A percentile compares a stretch with the other conserved stretches of the same genome.
phyloP scores from a whole-genome alignment of 352 stramenopile species.

The Aphanomyces astaci region DNA sequence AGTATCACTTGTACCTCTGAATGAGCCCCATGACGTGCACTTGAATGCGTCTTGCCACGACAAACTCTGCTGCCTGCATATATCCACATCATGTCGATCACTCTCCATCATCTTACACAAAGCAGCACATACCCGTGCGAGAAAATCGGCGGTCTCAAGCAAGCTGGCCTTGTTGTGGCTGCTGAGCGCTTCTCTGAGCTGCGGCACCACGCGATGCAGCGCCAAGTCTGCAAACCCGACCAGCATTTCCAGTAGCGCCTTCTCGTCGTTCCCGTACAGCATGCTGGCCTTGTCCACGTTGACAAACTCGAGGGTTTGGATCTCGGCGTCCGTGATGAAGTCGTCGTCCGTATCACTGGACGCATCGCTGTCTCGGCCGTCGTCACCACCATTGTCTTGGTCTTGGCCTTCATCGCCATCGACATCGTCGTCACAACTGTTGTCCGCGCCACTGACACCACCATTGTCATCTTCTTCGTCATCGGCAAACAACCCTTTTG shows the following conservation, averaged over 20 bases:
- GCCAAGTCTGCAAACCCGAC: conserved; percentile 55
- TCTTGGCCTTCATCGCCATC: conserved; percentile 36
- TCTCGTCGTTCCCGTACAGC: conserved; percentile 56
- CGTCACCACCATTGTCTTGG: neutral
- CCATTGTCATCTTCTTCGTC: neutral
- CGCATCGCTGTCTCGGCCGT: neutral
- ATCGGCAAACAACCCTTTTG: neutral
- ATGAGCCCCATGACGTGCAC: conserved; percentile 52
- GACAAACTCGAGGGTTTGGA: conserved; percentile 46
- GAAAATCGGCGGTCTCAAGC: conserved; percentile 61
- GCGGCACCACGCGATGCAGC: conserved; percentile 41
- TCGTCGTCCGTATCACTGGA: conserved; percentile 16
- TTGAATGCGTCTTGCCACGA: conserved; percentile 54
- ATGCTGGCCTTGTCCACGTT: conserved; percentile 44
- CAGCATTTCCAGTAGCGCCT: conserved; percentile 58
- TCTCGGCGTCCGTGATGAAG: conserved; percentile 39
- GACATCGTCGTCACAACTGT: conserved; percentile 25
- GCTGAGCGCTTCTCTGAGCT: conserved; percentile 33
- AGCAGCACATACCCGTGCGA: conserved; percentile 29
- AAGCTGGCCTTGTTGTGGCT: conserved; percentile 38
- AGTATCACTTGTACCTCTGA: conserved; percentile 36
- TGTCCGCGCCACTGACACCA: neutral
- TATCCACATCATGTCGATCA: neutral
- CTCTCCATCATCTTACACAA: too few species aligned
- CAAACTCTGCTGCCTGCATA: conserved; percentile 48